These are phyloP conservation scores for Coffea eugenioides DNA, from an alignment of 257 asterid genomes.

Conservation along the genomic window DNA sequence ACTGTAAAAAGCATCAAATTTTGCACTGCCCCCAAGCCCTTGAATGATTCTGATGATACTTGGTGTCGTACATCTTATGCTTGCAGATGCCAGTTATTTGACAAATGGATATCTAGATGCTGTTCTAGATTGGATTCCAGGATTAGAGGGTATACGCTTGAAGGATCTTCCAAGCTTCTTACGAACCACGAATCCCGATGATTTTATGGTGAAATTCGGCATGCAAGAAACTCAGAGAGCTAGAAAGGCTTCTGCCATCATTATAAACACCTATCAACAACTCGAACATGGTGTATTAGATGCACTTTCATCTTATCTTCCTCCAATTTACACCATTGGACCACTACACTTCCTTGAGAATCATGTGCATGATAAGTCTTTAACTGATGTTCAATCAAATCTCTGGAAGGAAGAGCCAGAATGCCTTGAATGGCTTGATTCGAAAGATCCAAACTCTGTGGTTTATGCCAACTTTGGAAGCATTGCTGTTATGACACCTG, in stretches of 20 bases:
- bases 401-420: constrained; percentile 51
- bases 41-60: not conserved
- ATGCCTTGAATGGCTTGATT: constrained; percentile 56
- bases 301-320: not conserved
- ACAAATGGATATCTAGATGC: constrained; percentile 10
- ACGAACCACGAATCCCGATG: constrained; percentile 15
- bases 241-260: not conserved
- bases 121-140: constrained; percentile 17
- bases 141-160: not conserved
- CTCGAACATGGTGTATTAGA: not conserved
- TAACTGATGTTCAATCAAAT: constrained; percentile 32
- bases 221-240: not conserved
- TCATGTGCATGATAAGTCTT: constrained; percentile 12
- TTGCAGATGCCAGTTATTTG: constrained; percentile 14
- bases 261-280: not conserved
- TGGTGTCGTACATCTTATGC: too few relatives aligned
- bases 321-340: constrained; percentile 11
- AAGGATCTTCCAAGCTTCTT: constrained; percentile 16
- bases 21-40: too few relatives aligned
- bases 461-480: constrained; percentile 51
- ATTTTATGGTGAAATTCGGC: not conserved
- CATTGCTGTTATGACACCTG: constrained; percentile 38
- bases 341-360: constrained; percentile 12
- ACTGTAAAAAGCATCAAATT: too few relatives aligned
- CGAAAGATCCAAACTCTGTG: constrained; percentile 34